Evolutionary conservation across 1,284 basidiomycete genomes (phyloP), one percentile per base, ranked within the genome.

Genomic region (Sparassis latifolia): DNA sequence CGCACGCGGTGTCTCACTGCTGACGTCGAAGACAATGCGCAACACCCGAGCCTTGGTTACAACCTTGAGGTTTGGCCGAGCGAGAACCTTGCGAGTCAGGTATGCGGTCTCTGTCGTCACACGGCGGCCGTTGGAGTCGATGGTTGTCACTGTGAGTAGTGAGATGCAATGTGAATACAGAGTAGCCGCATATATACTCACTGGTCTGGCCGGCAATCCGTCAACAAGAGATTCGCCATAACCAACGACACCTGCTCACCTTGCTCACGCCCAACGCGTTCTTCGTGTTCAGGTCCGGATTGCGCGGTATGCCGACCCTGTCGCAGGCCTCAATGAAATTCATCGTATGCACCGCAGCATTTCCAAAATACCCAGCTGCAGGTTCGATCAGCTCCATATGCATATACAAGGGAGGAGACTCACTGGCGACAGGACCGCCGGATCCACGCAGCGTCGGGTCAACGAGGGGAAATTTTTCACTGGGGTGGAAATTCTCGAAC

Each of bases 71-170:
- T 88, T 87, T 12, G 75, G 74, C 39, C 85, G 73, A 2, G 72
- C 69, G 5, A 86, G 70, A 2, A 85, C 84, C 0, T 77, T 70
- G 1, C 75, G 66, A 0, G 83, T 85, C 30, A 88, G 71, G 58
- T 88, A 88, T 0, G 80, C 81, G 1, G 75, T 67, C 58, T 86
- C 82, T 0, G 80, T 74, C 1, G 82, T 79, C 2, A 81, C 80
- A 1, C 85, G 78, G 50, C 66, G 63, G 35, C 71, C 71, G 5
- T 67, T 70, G 20, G 69, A 54, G 56, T 79, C 70, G 47, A 86
- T 72, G 56, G 80, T 87, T 0, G 82, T 84, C 79, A 84, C 84
- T 86, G 52, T 4, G 31, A 41, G 33, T 52, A 4, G 50, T 33
- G 27, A 31, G 28, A 32, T 10, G 9, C 10, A 37, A 33, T 28